A percentile compares a stretch with the other conserved stretches of the same genome.
phyloP scores from a whole-genome alignment of 2,329 filamentous ascomycete genomes.

The Aspergillus novofumigatus region DNA sequence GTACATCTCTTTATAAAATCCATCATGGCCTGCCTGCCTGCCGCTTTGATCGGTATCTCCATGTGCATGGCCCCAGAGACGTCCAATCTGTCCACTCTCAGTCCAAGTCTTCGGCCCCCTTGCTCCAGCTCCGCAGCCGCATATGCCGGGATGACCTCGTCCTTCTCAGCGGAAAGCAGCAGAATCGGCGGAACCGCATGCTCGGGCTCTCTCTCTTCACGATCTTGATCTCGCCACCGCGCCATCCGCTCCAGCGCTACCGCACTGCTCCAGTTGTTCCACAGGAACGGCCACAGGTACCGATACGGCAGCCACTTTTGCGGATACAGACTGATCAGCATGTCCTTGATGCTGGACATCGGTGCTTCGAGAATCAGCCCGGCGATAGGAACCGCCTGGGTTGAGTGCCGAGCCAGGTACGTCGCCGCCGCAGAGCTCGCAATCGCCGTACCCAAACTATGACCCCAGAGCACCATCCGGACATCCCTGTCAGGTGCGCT shows the following conservation, averaged over 20 bases:
- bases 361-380: conserved; percentile 70
- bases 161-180: conserved; percentile 39
- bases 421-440: conserved; percentile 57
- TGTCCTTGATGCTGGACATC: conserved; percentile 65
- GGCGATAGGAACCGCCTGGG: conserved; percentile 23
- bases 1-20: conserved; percentile 16
- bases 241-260: conserved; percentile 39
- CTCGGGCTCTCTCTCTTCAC: not conserved
- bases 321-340: conserved; percentile 70
- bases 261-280: conserved; percentile 54
- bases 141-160: conserved; percentile 41
- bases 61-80: conserved; percentile 49
- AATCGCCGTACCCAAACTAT: conserved; percentile 71
- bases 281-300: conserved; percentile 68
- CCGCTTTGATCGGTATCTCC: conserved; percentile 42
- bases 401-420: conserved; percentile 27
- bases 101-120: conserved; percentile 29
- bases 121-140: conserved; percentile 33
- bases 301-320: conserved; percentile 76
- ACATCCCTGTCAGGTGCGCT: conserved; percentile 14
- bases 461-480: conserved; percentile 65
- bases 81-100: conserved; percentile 36
- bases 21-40: conserved; percentile 40
- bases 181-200: conserved; percentile 28
- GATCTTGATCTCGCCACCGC: conserved; percentile 10